Percentiles rank a stretch among this genome's conserved stretches.
Conservation (phyloP, 1,284 basidiomycete genomes). For the Phaffia rhodozyma region DNA sequence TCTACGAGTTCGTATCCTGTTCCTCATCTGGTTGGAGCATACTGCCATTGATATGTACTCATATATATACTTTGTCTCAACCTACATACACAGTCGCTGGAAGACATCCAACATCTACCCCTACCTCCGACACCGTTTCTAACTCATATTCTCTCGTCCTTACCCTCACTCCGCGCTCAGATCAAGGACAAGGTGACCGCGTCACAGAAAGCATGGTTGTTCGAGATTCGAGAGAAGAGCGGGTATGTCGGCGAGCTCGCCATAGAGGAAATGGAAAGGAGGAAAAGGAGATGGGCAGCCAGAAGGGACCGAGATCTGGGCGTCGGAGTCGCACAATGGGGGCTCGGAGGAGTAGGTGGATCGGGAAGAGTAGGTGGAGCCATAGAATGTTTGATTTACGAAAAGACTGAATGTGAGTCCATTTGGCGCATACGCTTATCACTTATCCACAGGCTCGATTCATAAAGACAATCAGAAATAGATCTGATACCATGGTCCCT, state of each 20-base stretch:
- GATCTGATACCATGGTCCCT: neutral
- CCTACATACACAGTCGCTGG: constrained; percentile 55
- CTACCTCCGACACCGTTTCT: constrained; percentile 87
- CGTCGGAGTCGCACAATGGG: constrained; percentile 26
- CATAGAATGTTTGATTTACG: constrained; percentile 84
- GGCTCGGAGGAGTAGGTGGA: constrained; percentile 41
- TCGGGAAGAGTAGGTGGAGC: constrained; percentile 82
- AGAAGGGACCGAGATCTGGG: constrained; percentile 25
- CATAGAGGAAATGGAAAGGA: constrained; percentile 72
- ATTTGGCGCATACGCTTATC: constrained; percentile 1
- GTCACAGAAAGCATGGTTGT: constrained; percentile 92
- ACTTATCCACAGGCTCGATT: neutral
- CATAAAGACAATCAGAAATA: neutral
- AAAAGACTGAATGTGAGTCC: constrained; percentile 79
- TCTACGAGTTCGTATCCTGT: constrained; percentile 58
- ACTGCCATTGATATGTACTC: neutral
- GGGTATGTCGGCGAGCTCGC: constrained; percentile 77
- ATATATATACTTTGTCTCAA: neutral
- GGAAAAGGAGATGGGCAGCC: neutral
- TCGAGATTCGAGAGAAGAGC: constrained; percentile 84
- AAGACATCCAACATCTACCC: constrained; percentile 85
- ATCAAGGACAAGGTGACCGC: constrained; percentile 89
- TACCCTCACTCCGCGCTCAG: constrained; percentile 76
- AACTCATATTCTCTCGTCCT: constrained; percentile 75
- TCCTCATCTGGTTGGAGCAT: neutral